Evolutionary conservation across 2,329 filamentous ascomycete species (phyloP), one percentile per base, ranked within the genome.

Genomic region (Diaporthe caulivora): DNA sequence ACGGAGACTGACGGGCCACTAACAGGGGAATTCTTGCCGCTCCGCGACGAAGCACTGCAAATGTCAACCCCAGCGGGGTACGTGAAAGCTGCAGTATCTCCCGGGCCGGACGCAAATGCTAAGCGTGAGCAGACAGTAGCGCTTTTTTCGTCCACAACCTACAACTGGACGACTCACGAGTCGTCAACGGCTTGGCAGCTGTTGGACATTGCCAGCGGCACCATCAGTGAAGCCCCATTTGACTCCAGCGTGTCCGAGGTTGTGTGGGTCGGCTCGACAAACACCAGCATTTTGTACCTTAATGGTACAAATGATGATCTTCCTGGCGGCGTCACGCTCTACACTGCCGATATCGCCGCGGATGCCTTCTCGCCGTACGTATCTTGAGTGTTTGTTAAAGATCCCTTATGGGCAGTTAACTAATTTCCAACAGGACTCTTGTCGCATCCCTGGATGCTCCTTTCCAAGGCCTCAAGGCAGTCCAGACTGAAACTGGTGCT

Each of bases 261-360:
- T 26, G 86, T 87, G 55, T 93, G 83, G 77, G 79, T 83, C 37
- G 91, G 90, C 77, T 91, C 69, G 84, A 87, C 71, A 82, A 87
- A 65, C 83, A 84, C 76, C 75, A 86, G 80, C 60, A 83, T 86
- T 34, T 76, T 85, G n/a, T 82, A 90, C 73, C 84, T 91, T 76
- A 84, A 90, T 62, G 81, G 83, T 70, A 84, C 84, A 53, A 83
- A 86, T 60, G 87, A 82, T 1, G 84, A 86, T 29, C 84, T 83
- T 3, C 82, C 82, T 55, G 82, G 82, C 5, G 82, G 82, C 17
- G 79, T 84, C 47, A 83, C 82, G 53, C 73, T 85, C n/a, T 85
- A 83, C 71, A 80, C 80, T 11, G 82, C 81, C 26, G 82, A 84
- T 70, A 78, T 77, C 21, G 79, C 79, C 51, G 73, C 76, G 11